These are phyloP conservation scores for Clavispora fructus DNA, from an alignment of 805 yeast genomes.

Conservation along the genomic window DNA sequence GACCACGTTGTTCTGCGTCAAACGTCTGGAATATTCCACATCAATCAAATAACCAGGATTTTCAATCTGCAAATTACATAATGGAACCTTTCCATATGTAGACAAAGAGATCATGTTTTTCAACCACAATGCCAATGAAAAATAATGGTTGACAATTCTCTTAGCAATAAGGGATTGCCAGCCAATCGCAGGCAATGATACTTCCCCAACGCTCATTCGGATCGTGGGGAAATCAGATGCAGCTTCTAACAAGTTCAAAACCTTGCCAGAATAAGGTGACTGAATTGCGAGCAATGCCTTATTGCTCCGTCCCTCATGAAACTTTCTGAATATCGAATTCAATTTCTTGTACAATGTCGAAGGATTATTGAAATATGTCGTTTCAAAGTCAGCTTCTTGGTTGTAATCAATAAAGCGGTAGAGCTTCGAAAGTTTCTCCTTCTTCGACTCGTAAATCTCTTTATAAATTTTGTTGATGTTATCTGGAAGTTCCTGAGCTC, in stretches of 20 bases:
- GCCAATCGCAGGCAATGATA: conserved; percentile 65
- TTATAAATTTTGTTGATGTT: conserved; percentile 50
- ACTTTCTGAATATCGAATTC: conserved; percentile 46
- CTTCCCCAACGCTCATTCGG: conserved; percentile 52
- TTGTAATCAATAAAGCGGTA: conserved; percentile 50
- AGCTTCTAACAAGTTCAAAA: conserved; percentile 43
- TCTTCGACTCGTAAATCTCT: conserved; percentile 47
- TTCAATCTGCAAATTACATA: conserved; percentile 79
- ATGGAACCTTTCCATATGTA: conserved; percentile 71
- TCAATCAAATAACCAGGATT: conserved; percentile 78
- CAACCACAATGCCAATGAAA: conserved; percentile 71
- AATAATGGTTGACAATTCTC: conserved; percentile 61
- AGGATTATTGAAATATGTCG: conserved; percentile 49
- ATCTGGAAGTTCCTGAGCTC: conserved; percentile 60
- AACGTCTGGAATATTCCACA: conserved; percentile 75
- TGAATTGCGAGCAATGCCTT: conserved; percentile 66
- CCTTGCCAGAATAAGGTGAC: conserved; percentile 52
- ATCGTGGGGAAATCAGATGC: conserved; percentile 58
- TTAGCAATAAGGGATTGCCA: conserved; percentile 73
- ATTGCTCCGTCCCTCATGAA: conserved; percentile 58
- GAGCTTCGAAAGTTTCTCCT: conserved; percentile 36
- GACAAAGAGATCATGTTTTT: conserved; percentile 61
- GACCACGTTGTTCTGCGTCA: conserved; percentile 59
- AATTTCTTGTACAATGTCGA: conserved; percentile 54
- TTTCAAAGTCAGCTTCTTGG: conserved; percentile 49